phyloP scores from a whole-genome alignment of 345 rosid genomes.

The Syzygium oleosum region DNA sequence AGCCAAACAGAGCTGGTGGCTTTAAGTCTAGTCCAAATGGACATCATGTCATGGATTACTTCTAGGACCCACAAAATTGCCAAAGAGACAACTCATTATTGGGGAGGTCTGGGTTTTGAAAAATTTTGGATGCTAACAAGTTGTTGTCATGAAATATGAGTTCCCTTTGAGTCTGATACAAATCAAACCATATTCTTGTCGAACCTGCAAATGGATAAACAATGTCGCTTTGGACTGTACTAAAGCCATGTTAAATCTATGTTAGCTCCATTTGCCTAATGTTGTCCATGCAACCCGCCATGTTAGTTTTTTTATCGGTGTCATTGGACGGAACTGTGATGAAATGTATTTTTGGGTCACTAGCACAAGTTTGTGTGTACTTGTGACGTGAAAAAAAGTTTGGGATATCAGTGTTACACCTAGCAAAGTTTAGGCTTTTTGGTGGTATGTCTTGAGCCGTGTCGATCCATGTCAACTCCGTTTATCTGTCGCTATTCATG shows the following conservation, averaged over 20 bases:
- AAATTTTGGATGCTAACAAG: no score
- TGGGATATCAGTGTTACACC: background rate
- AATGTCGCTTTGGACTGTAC: background rate
- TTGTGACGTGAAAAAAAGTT: background rate
- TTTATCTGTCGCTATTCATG: background rate
- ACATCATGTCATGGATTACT: no score
- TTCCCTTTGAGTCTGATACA: no score
- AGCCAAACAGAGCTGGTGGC: no score
- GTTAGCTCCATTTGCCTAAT: background rate
- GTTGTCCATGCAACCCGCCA: background rate
- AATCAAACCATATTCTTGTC: background rate
- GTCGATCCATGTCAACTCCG: background rate
- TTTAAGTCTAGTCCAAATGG: no score
- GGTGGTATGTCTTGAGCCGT: background rate
- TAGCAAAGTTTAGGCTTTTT: background rate
- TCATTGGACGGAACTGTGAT: fast-evolving
- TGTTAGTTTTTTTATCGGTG: background rate
- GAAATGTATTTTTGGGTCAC: background rate
- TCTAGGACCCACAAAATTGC: no score
- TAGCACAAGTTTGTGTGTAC: background rate
- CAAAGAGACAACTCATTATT: no score
- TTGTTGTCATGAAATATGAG: background rate
- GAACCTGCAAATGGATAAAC: no score
- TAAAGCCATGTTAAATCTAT: background rate
- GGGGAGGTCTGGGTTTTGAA: no score